Percentiles rank a stretch among this genome's conserved stretches.
Conservation (phyloP, 495 filamentous ascomycete species). For the Lasiosphaeria ovina region DNA sequence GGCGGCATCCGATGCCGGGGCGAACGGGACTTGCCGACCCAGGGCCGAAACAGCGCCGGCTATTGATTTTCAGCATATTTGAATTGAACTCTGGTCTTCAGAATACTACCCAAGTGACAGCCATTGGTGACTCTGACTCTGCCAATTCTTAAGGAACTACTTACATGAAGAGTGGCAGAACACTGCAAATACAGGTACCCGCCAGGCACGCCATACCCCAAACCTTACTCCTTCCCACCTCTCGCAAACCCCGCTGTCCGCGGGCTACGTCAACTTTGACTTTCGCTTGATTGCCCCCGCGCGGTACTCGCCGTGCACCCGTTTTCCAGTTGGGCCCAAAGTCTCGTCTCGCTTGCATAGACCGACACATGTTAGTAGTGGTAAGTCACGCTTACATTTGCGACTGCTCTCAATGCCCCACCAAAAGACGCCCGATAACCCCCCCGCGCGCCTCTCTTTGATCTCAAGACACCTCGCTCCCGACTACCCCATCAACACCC, state of each 20-base stretch:
- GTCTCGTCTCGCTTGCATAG: neutral
- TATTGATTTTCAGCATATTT: too few species aligned
- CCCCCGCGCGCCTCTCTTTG: slow-evolving; percentile 69
- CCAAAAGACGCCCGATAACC: slow-evolving; percentile 52
- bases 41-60: too few species aligned
- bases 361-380: neutral
- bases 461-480: slow-evolving; percentile 76
- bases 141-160: too few species aligned
- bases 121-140: too few species aligned
- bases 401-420: slow-evolving; percentile 44
- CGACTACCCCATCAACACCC: slow-evolving; percentile 50
- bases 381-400: slow-evolving; percentile 21
- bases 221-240: too few species aligned
- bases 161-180: too few species aligned
- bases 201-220: too few species aligned
- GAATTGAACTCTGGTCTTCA: too few species aligned
- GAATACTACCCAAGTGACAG: too few species aligned
- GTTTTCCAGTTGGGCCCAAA: neutral
- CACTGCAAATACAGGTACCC: too few species aligned
- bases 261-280: neutral
- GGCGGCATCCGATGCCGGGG: too few species aligned
- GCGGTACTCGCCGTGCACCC: neutral
- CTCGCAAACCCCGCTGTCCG: neutral
- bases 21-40: too few species aligned
- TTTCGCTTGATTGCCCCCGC: neutral